phyloP scores from a whole-genome alignment of 495 filamentous ascomycete species.

The Hyaloscypha variabilis region DNA sequence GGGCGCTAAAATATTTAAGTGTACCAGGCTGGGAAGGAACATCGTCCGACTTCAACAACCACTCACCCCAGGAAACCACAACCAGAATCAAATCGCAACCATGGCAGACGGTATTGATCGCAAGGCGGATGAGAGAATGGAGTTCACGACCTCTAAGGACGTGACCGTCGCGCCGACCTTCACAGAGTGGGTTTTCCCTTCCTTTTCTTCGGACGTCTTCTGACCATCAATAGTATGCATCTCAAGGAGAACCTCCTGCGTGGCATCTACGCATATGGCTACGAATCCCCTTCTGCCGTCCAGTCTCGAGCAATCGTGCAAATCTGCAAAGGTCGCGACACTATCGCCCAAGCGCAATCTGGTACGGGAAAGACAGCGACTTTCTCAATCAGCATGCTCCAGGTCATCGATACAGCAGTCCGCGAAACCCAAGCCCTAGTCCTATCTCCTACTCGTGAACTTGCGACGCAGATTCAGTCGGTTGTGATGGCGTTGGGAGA shows the following conservation, averaged over 20 bases:
- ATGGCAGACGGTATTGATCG: conserved; percentile 98
- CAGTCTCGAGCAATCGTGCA: conserved; percentile 98
- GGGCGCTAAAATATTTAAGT: conserved; percentile 18
- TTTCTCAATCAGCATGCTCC: conserved; percentile 96
- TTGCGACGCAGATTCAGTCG: conserved; percentile 97
- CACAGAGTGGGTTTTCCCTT: conserved; percentile 3
- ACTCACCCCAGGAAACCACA: not conserved
- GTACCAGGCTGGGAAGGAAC: not conserved
- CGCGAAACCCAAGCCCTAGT: conserved; percentile 93
- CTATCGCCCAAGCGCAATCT: conserved; percentile 98
- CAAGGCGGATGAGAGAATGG: conserved; percentile 93
- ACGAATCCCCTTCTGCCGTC: conserved; percentile 95
- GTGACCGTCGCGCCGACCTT: conserved; percentile 66
- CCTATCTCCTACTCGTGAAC: conserved; percentile 95
- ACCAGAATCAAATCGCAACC: conserved; percentile 18
- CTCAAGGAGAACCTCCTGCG: conserved; percentile 95
- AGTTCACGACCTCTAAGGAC: conserved; percentile 97
- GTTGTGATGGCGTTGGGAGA: conserved; percentile 97
- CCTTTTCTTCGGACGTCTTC: not conserved
- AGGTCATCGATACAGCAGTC: conserved; percentile 84
- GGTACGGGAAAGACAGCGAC: conserved; percentile 99
- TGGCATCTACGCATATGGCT: conserved; percentile 98
- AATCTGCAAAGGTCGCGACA: conserved; percentile 97
- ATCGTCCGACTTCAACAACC: not conserved
- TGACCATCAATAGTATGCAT: conserved; percentile 51